A percentile compares a stretch with the other conserved stretches of the same genome.
These are phyloP conservation scores for Theileria parva DNA, from an alignment of 169 alveolate genomes.

Conservation along the genomic window DNA sequence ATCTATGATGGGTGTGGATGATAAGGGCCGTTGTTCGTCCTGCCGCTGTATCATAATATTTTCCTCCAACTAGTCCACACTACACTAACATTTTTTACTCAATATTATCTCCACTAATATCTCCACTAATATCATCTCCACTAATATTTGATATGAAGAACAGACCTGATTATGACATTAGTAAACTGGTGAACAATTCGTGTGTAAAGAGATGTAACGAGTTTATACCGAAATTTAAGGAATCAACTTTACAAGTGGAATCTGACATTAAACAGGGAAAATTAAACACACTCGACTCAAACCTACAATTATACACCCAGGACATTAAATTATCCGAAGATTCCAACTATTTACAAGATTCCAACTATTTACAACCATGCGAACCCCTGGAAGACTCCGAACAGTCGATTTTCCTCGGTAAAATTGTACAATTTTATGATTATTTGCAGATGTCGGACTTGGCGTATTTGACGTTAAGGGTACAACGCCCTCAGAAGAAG, in stretches of 20 bases:
- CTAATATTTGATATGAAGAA: background rate
- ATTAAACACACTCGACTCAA: constrained; percentile 17
- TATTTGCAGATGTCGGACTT: constrained; percentile 54
- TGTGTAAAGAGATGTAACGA: constrained; percentile 30
- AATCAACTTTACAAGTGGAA: constrained; percentile 17
- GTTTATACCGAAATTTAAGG: constrained; percentile 42
- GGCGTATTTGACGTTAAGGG: constrained; percentile 65
- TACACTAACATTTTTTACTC: background rate
- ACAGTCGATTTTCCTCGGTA: constrained; percentile 24
- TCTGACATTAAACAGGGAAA: constrained; percentile 17
- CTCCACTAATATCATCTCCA: background rate
- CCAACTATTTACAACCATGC: too few species aligned
- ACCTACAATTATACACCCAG: constrained; percentile 18
- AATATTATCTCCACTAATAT: too few species aligned
- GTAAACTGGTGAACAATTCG: constrained; percentile 1
- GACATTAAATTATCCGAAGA: constrained; percentile 1
- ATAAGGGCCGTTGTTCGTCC: constrained; percentile 44
- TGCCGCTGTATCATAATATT: constrained; percentile 31
- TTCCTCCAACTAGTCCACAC: background rate
- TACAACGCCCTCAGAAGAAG: constrained; percentile 10
- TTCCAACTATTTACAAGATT: background rate
- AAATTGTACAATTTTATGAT: background rate
- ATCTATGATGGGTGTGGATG: constrained; percentile 35
- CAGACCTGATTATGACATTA: constrained; percentile 49
- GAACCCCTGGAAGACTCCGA: constrained; percentile 10